Base-by-base conservation (phyloP, 2,329 filamentous ascomycete species). In the Dendrostoma leiphaemia region DNA sequence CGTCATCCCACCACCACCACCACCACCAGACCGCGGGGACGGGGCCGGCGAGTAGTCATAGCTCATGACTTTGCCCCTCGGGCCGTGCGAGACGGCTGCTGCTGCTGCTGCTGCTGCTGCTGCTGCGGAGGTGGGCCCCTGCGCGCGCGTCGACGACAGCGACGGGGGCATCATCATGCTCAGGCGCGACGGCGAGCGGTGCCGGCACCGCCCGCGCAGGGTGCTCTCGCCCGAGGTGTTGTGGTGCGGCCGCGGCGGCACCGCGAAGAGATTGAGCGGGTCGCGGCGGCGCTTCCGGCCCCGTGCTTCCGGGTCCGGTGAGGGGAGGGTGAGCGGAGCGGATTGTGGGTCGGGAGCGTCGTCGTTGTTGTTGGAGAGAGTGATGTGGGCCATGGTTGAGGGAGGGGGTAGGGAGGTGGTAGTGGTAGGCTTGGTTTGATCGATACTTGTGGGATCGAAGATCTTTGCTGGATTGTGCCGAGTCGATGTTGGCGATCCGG, bases 131-230 rank as follows among this genome's bases (percentile, higher is more conserved):
- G 37, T 23, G 15, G 38, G n/a, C n/a, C n/a, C n/a, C n/a, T n/a
- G n/a, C n/a, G n/a, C n/a, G 13, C 32, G 17, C 19, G 48, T 26
- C 7, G 31, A 7, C 37, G 37, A 41, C 17, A 48, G 45, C 19
- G 38, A 19, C 28, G 8, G n/a, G 44, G 17, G n/a, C n/a, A n/a
- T n/a, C 8, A 51, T 90, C 17, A 64, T 55, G 44, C 59, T 57
- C 31, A 69, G 31, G 38, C 67, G 59, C 19, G 70, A 71, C 7
- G 65, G 65, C 15, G 72, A 74, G 31, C 73, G 71, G 54, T 71
- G 62, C 17, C 72, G 66, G 51, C 67, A 67, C n/a, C 73, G 71
- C 17, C 73, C 73, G 32, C 73, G 69, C 47, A 72, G 69, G 2
- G 69, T 73, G 48, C 69, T 67, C 40, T 71, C 69, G 32, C 65